Base-by-base conservation (phyloP, 495 filamentous ascomycete genomes). In the Penicillium odoratum region DNA sequence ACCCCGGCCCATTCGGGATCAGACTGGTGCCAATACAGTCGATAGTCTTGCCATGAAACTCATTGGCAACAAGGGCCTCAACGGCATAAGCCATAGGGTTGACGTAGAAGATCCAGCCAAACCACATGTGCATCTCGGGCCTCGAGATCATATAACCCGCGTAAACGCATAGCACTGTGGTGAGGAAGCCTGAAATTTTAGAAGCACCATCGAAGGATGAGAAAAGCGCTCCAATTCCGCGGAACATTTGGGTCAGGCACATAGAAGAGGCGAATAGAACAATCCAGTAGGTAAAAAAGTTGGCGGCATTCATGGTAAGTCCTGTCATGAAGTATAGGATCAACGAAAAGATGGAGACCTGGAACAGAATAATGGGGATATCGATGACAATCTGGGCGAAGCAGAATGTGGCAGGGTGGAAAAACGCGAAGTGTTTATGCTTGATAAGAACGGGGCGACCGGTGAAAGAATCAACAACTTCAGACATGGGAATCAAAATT, bases 71-170 rank as follows among this genome's bases (percentile, higher is more conserved):
- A 7, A 85, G 77, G 5, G 79, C 84, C 59, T 91, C 87, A 57
- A 90, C 91, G 0, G 81, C 81, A 63, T 91, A 95, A 0, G 82
- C 74, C 7, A 92, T 67, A 0, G 91, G 91, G 60, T 92, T 86
- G 53, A 91, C 77, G 65, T 81, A 88, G 50, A 79, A 81, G 2
- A 93, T 63, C 85, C 88, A 91, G 7, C 78, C 75, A 61, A 92
- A 87, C 91, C 91, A 96, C 0, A 83, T 79, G 55, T 85, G 79
- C 82, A 93, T 88, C 42, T 83, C 69, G 0, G 73, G 75, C 7
- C 83, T 84, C 2, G 85, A 81, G 47, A 94, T 88, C 49, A 90
- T 78, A 67, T 74, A 74, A 9, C 71, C 78, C 33, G 62, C 62
- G 40, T 74, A 96, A 93, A 84, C 55, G 93, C 44, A 67, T 53